Evolutionary conservation across 1,284 basidiomycete species (phyloP).

Genomic region (Ceratorhiza oryzae-sativae): DNA sequence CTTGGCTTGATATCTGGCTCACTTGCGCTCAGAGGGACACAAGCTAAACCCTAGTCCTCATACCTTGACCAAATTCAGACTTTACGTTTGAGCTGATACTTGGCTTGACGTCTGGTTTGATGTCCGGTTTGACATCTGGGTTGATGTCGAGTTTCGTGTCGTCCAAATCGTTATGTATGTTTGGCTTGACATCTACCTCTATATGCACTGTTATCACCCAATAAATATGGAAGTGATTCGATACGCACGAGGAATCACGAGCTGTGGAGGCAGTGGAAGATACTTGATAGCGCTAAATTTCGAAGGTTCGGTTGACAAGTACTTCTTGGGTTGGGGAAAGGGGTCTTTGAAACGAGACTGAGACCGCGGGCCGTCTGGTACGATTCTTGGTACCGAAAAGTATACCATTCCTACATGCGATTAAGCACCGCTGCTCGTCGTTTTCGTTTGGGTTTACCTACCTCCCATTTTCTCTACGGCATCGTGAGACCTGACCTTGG

Average conservation of each 20-base stretch:
- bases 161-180: neutral
- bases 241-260: neutral
- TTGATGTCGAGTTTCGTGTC: constrained; percentile 7
- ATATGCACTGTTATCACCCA: neutral
- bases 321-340: constrained; percentile 14
- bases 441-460: neutral
- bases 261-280: constrained; percentile 5
- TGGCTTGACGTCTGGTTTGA: constrained; percentile 3
- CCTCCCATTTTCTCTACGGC: constrained; percentile 28
- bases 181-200: constrained; percentile 7
- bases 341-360: constrained; percentile 8
- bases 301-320: neutral
- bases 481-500: constrained; percentile 27
- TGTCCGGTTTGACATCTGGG: constrained; percentile 9
- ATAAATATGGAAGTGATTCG: no score
- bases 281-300: constrained; percentile 26
- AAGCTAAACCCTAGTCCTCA: neutral
- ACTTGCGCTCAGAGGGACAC: neutral
- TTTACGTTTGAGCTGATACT: neutral
- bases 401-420: constrained; percentile 16
- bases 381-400: neutral
- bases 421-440: neutral
- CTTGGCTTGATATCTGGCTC: neutral
- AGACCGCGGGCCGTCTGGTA: constrained; percentile 1
- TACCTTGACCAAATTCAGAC: neutral